Evolutionary conservation across 768 basidiomycete genomes (phyloP).

Genomic region (Saitozyma podzolica): DNA sequence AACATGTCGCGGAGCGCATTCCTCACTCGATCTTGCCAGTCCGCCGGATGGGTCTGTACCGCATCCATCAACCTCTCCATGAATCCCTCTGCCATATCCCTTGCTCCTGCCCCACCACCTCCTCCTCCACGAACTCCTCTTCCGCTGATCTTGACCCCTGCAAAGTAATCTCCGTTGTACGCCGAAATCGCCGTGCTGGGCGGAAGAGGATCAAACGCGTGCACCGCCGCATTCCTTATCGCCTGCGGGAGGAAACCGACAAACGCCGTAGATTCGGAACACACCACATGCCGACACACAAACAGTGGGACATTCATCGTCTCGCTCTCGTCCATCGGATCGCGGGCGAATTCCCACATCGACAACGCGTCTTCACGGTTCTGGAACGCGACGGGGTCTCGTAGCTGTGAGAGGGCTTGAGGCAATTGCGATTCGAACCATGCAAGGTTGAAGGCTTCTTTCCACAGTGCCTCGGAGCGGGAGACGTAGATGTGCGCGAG

Average conservation of each 20-base stretch:
- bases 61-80: constrained; percentile 28
- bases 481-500: constrained; percentile 85
- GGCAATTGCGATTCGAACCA: constrained; percentile 72
- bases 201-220: constrained; percentile 85
- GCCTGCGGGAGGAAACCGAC: constrained; percentile 70
- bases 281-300: constrained; percentile 67
- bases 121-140: constrained; percentile 12
- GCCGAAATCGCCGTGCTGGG: constrained; percentile 62
- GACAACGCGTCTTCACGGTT: constrained; percentile 43
- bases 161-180: constrained; percentile 77
- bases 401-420: constrained; percentile 53
- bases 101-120: constrained; percentile 9
- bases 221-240: constrained; percentile 60
- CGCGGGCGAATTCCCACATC: constrained; percentile 24
- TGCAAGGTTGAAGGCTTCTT: constrained; percentile 61
- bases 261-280: constrained; percentile 62
- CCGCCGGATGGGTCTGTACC: constrained; percentile 20
- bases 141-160: constrained; percentile 6
- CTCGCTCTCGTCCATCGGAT: constrained; percentile 33
- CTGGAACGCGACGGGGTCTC: constrained; percentile 26
- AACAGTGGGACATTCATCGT: constrained; percentile 21
- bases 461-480: constrained; percentile 78
- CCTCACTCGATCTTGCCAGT: constrained; percentile 24
- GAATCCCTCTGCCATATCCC: constrained; percentile 15
- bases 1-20: constrained; percentile 20